These are phyloP conservation scores for Monoraphidium neglectum DNA, from an alignment of 139 green algal species.

Conservation along the genomic window DNA sequence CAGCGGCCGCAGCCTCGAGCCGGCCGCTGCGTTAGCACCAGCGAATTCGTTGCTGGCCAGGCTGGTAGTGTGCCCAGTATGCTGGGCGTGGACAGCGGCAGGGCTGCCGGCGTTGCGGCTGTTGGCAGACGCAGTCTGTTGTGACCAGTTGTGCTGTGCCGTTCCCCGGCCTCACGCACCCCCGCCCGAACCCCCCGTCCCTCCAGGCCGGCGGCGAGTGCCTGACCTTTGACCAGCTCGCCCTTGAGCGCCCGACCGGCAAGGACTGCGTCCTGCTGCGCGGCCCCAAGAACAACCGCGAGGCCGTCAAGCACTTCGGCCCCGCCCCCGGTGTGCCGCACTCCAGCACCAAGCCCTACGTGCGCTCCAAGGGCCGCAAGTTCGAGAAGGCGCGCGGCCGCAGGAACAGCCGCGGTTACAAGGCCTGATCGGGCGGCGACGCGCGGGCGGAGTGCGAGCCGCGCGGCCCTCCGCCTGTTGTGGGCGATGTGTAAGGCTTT, in stretches of 20 bases:
- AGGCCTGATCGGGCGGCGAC: slow-evolving; percentile 70
- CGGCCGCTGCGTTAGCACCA: no score
- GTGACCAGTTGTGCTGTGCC: no score
- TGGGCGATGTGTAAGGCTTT: no score
- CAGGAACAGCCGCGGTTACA: slow-evolving; percentile 93
- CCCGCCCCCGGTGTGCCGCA: slow-evolving; percentile 84
- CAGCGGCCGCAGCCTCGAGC: no score
- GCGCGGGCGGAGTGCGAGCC: slow-evolving; percentile 3
- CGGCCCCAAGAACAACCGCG: slow-evolving; percentile 92
- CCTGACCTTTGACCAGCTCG: slow-evolving; percentile 99
- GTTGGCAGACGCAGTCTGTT: no score
- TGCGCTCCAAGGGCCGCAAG: slow-evolving; percentile 97
- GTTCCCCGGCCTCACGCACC: no score
- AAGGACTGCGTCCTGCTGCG: slow-evolving; percentile 92
- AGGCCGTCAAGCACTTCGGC: slow-evolving; percentile 98
- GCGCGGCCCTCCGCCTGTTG: no score
- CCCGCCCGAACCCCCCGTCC: no score
- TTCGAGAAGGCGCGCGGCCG: slow-evolving; percentile 98
- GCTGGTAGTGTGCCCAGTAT: no score
- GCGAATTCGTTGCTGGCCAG: no score
- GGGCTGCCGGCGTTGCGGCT: no score
- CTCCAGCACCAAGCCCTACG: slow-evolving; percentile 93
- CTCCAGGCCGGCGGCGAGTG: slow-evolving; percentile 91
- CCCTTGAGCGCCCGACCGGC: slow-evolving; percentile 90
- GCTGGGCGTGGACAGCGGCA: no score